These are phyloP conservation scores for Anthoceros angustus DNA, from an alignment of 225 moss, liverwort and hornwort species.

Conservation along the genomic window DNA sequence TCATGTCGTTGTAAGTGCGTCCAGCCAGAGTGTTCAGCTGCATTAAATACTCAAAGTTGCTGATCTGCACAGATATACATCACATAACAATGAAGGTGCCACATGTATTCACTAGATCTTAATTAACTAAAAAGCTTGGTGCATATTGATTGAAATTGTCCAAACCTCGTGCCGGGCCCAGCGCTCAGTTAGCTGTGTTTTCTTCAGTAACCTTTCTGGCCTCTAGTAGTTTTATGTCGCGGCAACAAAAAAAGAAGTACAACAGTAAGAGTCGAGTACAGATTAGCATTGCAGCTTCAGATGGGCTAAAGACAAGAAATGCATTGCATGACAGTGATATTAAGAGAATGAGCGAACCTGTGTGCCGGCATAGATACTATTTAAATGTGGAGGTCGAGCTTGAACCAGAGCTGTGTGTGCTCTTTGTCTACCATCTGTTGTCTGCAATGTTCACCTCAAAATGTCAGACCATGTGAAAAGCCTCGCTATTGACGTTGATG, in stretches of 20 bases:
- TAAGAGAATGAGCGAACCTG: constrained; percentile 33
- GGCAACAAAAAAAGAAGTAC: background rate
- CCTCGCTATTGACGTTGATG: too few species aligned
- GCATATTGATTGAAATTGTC: background rate
- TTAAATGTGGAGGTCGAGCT: constrained; percentile 59
- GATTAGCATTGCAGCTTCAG: background rate
- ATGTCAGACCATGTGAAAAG: constrained; percentile 3
- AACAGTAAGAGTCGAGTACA: background rate
- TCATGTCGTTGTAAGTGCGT: constrained; percentile 82
- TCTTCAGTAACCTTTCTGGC: constrained; percentile 79
- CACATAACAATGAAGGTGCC: too few species aligned
- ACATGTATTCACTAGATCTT: too few species aligned
- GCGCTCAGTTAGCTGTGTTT: constrained; percentile 70
- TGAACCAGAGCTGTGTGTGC: constrained; percentile 84
- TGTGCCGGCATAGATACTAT: constrained; percentile 77
- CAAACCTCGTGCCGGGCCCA: constrained; percentile 89
- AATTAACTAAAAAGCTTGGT: too few species aligned
- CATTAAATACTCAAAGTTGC: constrained; percentile 98
- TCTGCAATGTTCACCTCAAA: constrained; percentile 26
- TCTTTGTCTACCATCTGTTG: constrained; percentile 63
- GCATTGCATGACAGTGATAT: background rate
- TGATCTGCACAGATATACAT: constrained; percentile 37
- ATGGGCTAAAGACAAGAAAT: too few species aligned
- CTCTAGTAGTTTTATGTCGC: constrained; percentile 26
- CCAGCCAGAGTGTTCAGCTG: constrained; percentile 92